A percentile compares a stretch with the other conserved stretches of the same genome.
These are phyloP conservation scores for Verticillium albo-atrum DNA, from an alignment of 2,329 filamentous ascomycete species.

Conservation along the genomic window DNA sequence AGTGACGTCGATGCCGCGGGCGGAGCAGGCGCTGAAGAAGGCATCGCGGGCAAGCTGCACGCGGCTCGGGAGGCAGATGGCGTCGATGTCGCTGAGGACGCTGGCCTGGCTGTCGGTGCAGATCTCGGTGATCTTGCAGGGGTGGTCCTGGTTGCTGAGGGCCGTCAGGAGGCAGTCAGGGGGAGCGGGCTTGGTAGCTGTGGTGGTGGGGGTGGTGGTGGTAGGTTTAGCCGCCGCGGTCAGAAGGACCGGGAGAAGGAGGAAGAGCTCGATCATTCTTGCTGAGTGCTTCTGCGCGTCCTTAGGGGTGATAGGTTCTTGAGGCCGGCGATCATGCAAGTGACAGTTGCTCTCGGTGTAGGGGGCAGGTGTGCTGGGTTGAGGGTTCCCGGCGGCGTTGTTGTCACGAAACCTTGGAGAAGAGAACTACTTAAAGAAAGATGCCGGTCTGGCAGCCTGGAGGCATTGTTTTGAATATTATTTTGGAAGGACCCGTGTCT, in stretches of 20 bases:
- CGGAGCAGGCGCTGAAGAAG: conserved; percentile 8
- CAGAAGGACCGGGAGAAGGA: conserved; percentile 5
- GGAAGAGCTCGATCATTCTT: conserved; percentile 5
- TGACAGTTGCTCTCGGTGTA: not conserved
- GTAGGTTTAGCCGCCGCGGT: conserved; percentile 1
- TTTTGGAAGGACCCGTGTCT: too few species aligned
- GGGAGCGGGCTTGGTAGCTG: not conserved
- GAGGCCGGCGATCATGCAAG: not conserved
- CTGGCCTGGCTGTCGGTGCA: conserved; percentile 10
- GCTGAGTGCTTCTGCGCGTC: not conserved
- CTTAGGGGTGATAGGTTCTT: not conserved
- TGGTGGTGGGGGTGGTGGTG: not conserved
- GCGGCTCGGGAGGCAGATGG: conserved; percentile 1
- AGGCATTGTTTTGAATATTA: too few species aligned
- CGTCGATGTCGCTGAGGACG: conserved; percentile 10
- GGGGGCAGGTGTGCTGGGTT: not conserved
- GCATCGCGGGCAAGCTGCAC: conserved; percentile 7
- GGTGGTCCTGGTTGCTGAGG: conserved; percentile 9
- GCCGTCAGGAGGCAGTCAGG: conserved; percentile 13
- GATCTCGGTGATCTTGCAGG: conserved; percentile 3
- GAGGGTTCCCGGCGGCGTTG: too few species aligned
- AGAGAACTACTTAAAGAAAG: too few species aligned
- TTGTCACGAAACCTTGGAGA: too few species aligned
- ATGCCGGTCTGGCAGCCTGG: too few species aligned
- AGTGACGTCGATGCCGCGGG: not conserved